Conservation (phyloP, 352 stramenopile species). For the Globisporangium nodosum region DNA sequence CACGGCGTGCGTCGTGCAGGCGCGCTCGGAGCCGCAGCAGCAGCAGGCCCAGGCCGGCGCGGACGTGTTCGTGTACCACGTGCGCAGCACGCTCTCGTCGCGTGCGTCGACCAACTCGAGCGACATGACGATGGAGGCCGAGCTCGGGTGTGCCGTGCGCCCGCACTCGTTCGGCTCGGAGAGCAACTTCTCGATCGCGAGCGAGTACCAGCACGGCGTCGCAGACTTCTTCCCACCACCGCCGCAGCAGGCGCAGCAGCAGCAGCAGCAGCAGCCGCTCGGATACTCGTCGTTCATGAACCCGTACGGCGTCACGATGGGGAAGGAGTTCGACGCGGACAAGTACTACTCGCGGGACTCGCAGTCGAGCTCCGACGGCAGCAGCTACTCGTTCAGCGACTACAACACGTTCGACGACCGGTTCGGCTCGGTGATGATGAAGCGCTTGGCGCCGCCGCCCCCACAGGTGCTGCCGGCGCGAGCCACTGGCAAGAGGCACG, state of each 20-base stretch:
- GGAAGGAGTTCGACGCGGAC: not conserved
- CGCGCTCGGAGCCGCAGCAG: slow-evolving; percentile 20
- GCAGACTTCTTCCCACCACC: not conserved
- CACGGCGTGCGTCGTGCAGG: slow-evolving; percentile 53
- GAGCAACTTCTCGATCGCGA: slow-evolving; percentile 55
- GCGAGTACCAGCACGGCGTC: slow-evolving; percentile 22
- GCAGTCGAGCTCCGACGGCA: slow-evolving; percentile 41
- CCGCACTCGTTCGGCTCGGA: slow-evolving; percentile 30
- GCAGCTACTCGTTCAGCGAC: slow-evolving; percentile 53
- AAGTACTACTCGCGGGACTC: slow-evolving; percentile 20
- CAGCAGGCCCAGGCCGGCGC: slow-evolving; percentile 8
- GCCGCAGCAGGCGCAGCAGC: not conserved
- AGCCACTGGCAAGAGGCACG: slow-evolving; percentile 1
- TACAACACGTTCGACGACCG: slow-evolving; percentile 49
- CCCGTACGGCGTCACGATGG: not conserved
- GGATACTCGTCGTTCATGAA: not conserved
- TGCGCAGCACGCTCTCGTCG: slow-evolving; percentile 27
- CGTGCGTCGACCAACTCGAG: slow-evolving; percentile 22
- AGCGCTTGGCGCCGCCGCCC: slow-evolving; percentile 12
- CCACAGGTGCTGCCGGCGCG: not conserved
- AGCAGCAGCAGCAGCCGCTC: not conserved
- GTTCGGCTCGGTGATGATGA: slow-evolving; percentile 18
- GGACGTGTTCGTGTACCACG: slow-evolving; percentile 40
- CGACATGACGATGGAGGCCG: not conserved
- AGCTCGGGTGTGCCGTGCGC: not conserved